A percentile compares a stretch with the other conserved stretches of the same genome.
Conservation (phyloP, 331 rosid species). For the Arachis monticola region DNA sequence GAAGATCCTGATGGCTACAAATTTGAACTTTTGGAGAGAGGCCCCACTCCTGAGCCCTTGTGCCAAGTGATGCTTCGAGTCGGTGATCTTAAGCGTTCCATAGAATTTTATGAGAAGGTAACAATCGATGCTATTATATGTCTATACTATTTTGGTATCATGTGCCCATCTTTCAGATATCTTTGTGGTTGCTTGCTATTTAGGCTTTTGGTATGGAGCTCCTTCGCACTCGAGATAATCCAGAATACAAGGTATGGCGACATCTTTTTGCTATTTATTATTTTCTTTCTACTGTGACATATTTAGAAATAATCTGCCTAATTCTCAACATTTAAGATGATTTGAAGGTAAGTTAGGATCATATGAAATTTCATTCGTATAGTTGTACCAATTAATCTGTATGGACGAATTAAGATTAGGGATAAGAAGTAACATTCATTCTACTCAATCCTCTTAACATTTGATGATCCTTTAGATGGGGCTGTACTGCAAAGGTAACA, state of each 20-base stretch:
- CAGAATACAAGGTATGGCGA: conserved; percentile 13
- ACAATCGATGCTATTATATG: conserved; percentile 35
- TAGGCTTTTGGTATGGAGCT: conserved; percentile 98
- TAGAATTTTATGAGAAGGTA: conserved; percentile 93
- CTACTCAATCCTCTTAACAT: conserved; percentile 30
- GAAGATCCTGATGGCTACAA: conserved; percentile 99
- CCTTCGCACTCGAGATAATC: conserved; percentile 85
- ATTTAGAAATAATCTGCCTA: background rate
- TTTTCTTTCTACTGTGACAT: conserved; percentile 1
- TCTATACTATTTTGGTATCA: conserved; percentile 7
- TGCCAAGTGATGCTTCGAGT: conserved; percentile 99
- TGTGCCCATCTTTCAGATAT: conserved; percentile 20
- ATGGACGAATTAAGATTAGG: conserved; percentile 22
- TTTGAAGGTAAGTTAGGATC: conserved; percentile 3
- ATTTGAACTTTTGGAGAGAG: conserved; percentile 95
- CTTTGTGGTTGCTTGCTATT: conserved; percentile 37
- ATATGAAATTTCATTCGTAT: background rate
- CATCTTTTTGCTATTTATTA: background rate
- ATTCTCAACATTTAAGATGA: background rate
- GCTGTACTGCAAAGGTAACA: conserved; percentile 1
- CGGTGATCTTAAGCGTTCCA: conserved; percentile 94
- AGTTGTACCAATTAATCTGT: conserved; percentile 3
- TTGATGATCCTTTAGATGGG: background rate
- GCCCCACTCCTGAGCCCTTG: conserved; percentile 94
- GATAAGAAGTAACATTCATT: background rate